Evolutionary conservation across 73 alveolate species (phyloP).

Genomic region (Stentor coeruleus): DNA sequence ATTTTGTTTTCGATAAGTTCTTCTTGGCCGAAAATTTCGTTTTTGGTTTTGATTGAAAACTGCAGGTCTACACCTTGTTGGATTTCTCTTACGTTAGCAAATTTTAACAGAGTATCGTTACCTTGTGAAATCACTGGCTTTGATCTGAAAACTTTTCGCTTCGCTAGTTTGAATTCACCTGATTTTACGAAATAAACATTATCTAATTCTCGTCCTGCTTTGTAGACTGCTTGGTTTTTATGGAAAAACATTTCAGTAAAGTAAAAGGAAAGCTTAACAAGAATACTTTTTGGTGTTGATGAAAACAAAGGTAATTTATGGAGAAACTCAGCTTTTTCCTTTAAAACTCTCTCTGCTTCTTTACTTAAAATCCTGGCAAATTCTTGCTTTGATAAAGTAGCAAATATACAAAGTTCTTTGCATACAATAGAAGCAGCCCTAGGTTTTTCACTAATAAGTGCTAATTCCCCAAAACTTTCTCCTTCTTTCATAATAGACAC

Average conservation of each 20-base stretch:
- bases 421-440: slow-evolving; percentile 54
- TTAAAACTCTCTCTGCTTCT: not conserved
- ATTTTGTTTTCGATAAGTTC: not conserved
- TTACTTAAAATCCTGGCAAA: slow-evolving; percentile 40
- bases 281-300: not conserved
- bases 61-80: not conserved
- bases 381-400: slow-evolving; percentile 36
- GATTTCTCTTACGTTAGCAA: not conserved
- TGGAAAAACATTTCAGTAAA: not conserved
- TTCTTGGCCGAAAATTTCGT: slow-evolving; percentile 10
- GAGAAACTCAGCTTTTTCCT: slow-evolving; percentile 27
- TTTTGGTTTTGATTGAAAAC: not conserved
- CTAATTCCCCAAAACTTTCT: slow-evolving; percentile 56
- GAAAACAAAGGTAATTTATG: slow-evolving; percentile 17
- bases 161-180: slow-evolving; percentile 28
- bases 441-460: slow-evolving; percentile 56
- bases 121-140: not conserved
- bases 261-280: not conserved
- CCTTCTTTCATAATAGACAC: slow-evolving; percentile 30
- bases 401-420: slow-evolving; percentile 32
- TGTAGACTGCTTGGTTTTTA: slow-evolving; percentile 16
- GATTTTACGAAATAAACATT: not conserved
- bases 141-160: not conserved
- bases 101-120: not conserved
- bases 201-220: not conserved